Evolutionary conservation across 192 early-diverging fungal species (phyloP), one percentile per base, ranked within the genome.

Genomic region (Mortierella antarctica): DNA sequence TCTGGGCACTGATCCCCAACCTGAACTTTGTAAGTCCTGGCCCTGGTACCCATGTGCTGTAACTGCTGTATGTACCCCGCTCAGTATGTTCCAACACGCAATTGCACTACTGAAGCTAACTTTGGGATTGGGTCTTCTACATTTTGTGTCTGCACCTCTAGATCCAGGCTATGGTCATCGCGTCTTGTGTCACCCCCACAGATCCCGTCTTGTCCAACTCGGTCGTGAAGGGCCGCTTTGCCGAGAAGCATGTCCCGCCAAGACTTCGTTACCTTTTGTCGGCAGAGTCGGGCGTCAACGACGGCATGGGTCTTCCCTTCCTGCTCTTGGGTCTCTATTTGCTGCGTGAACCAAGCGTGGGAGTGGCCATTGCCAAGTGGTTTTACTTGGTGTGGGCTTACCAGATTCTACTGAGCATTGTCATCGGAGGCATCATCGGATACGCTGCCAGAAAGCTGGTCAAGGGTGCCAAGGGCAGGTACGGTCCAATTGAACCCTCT

Each of bases 131-230:
- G 21, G 9, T 6, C 21, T 57, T 57, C 21, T 57, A 2, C 20
- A 41, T 59, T 13, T 41, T 2, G n/a, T 55, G 54, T 55, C 54
- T 55, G 54, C 54, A 20, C 54, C 11, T 59, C 20, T 85, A 94
- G 86, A 54, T 94, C 15, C 90, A 94, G 40, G 85, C 92, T 1
- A 80, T 98, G 61, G 86, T 92, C 39, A 89, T 98, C 44, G 91
- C 93, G 7, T 90, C 96, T 0, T 96, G 95, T 68, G 81, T 94
- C 17, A 92, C 96, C 12, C 96, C 97, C 2, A 98, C 97, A 0
- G 97, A 98, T 79, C 97, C 97, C 0, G 96, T 92, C 57, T 83
- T 99, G 58, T 93, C 96, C 51, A 97, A 96, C 86, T 94, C 95
- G 6, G 95, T 99, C 7, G 93, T 99, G 21, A 95, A 95, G 77